Conservation (phyloP, 2,329 filamentous ascomycete genomes). For the Penicillium sp. region DNA sequence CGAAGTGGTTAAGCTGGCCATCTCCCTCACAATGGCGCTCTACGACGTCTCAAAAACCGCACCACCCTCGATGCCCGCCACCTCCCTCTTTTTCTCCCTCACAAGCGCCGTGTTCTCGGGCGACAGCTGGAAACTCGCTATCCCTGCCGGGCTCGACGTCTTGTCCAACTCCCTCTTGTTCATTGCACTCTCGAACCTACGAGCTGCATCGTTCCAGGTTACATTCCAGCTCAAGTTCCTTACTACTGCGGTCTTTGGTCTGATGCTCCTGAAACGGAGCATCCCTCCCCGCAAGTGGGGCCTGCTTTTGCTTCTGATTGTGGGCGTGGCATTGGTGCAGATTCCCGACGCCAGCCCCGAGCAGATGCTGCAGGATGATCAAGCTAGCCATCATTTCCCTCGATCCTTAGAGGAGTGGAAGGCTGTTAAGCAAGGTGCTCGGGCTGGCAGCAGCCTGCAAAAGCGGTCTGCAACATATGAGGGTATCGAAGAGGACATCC, state of each 20-base stretch:
- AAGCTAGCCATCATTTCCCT: constrained; percentile 67
- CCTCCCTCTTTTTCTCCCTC: constrained; percentile 77
- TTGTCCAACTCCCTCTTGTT: constrained; percentile 94
- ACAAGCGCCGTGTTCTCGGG: constrained; percentile 78
- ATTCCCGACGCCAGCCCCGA: constrained; percentile 63
- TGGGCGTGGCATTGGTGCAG: constrained; percentile 82
- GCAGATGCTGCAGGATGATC: constrained; percentile 57
- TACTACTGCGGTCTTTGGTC: constrained; percentile 82
- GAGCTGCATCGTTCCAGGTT: constrained; percentile 89
- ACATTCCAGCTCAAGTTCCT: constrained; percentile 94
- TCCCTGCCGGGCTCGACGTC: constrained; percentile 85
- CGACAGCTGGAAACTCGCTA: constrained; percentile 91
- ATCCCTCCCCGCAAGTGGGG: constrained; percentile 75
- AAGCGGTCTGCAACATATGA: constrained; percentile 86
- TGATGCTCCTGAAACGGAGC: constrained; percentile 68
- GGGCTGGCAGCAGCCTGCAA: constrained; percentile 43
- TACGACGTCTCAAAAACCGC: constrained; percentile 79
- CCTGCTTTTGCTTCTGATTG: constrained; percentile 71
- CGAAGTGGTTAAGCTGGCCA: constrained; percentile 83
- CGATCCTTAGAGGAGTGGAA: constrained; percentile 74
- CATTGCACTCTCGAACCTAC: constrained; percentile 82
- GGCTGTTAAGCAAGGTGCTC: constrained; percentile 50
- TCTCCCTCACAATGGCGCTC: constrained; percentile 81
- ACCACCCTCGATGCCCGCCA: constrained; percentile 74
- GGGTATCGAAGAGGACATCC: constrained; percentile 68